phyloP scores from a whole-genome alignment of 2,329 filamentous ascomycete genomes.

The Pseudogymnoascus sp. region DNA sequence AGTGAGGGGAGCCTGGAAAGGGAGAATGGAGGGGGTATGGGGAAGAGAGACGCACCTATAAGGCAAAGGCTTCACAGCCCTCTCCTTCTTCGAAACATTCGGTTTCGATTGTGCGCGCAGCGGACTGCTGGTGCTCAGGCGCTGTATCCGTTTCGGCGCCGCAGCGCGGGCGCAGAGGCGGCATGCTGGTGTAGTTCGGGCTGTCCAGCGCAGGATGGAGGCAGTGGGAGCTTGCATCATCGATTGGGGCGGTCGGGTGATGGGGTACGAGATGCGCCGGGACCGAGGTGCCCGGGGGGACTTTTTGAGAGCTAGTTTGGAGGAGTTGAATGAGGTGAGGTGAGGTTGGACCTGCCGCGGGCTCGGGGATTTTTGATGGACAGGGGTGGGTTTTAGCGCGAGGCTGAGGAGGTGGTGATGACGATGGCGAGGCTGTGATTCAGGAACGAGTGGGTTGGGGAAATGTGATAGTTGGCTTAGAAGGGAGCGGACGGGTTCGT shows the following conservation, averaged over 20 bases:
- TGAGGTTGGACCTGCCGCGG: neutral
- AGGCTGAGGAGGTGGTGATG: neutral
- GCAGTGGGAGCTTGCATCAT: neutral
- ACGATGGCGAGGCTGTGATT: neutral
- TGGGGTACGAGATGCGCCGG: too few species aligned
- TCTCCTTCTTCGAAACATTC: neutral
- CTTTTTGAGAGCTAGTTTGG: neutral
- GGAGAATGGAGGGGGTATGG: conserved; percentile 22
- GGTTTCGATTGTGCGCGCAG: neutral
- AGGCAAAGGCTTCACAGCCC: neutral
- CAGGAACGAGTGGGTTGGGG: neutral
- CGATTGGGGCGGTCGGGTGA: too few species aligned
- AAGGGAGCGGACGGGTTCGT: neutral
- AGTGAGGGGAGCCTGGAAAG: conserved; percentile 18
- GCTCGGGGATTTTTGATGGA: neutral
- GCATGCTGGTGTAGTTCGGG: neutral
- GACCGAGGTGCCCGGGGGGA: neutral
- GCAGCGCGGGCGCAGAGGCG: neutral
- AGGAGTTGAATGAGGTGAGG: neutral
- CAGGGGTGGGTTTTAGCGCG: neutral
- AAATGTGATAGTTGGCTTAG: neutral
- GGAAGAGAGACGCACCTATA: neutral
- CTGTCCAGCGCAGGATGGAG: neutral
- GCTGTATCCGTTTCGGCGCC: neutral
- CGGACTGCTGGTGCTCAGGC: neutral